Base-by-base conservation (phyloP, 1,284 basidiomycete species). In the Ceratobasidium sp. region DNA sequence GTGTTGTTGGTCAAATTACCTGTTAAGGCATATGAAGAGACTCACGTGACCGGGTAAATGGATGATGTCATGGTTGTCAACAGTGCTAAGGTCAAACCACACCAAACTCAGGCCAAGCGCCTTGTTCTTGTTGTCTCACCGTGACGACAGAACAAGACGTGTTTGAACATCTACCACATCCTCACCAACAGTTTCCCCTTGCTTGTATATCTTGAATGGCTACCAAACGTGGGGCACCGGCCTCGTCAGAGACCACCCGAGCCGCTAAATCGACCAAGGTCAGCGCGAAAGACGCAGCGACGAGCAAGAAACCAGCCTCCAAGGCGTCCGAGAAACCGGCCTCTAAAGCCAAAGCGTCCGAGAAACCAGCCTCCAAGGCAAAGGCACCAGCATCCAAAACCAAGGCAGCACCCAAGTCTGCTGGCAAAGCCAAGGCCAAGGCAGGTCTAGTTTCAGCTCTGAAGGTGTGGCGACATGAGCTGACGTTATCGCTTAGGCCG, bases 151-250 rank as follows among this genome's bases (percentile, higher is more conserved):
- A 26, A 73, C 56, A 26, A 17, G 7, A 38, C 13, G 20, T 42
- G 40, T 40, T 61, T 38, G 38, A 28, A 52, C 4, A 20, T 1
- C 68, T 13, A 62, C 77, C 44, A 50, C 48, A 38, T 40, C 81
- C 81, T 83, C 81, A 68, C 79, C 64, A 77, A 74, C 28, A 78
- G 71, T 54, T 70, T 79, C 78, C 71, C 70, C 28, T n/a, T n/a
- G 44, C 62, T 56, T 50, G n/a, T 23, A 48, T n/a, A 26, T 73
- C 23, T 57, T 15, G 48, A 26, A 67, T 77, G 65, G 67, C 75
- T n/a, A 61, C 57, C 33, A 79, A 79, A 68, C 75, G 78, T 20
- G 56, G 59, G 20, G 59, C 76, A 46, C 76, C 64, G 6, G 67
- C 38, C n/a, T 67, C 68, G 3, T 38, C 26, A 12, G n/a, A 50